phyloP scores from a whole-genome alignment of 2,329 filamentous ascomycete species.

The Chrysoporthe deuterocubensis region DNA sequence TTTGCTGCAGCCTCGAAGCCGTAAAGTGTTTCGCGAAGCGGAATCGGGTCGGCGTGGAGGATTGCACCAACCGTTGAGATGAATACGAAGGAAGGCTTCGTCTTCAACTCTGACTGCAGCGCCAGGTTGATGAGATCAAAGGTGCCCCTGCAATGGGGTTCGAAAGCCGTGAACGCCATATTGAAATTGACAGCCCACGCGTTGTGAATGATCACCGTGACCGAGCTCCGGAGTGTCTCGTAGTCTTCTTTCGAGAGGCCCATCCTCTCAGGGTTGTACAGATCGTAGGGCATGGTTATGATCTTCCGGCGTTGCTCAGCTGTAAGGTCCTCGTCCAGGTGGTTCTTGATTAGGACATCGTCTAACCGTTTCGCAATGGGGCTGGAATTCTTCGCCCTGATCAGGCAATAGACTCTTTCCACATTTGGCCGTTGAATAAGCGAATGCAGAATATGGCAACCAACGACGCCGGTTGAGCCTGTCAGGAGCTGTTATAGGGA shows the following conservation, averaged over 20 bases:
- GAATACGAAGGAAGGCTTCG: not conserved
- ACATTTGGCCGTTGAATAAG: not conserved
- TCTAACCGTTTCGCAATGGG: not conserved
- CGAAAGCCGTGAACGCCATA: not conserved
- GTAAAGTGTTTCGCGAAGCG: not conserved
- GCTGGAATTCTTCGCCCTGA: not conserved
- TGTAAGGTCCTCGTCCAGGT: not conserved
- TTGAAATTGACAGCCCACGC: conserved; percentile 7
- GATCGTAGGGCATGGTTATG: not conserved
- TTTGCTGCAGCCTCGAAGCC: not conserved
- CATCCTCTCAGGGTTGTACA: not conserved
- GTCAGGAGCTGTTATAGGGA: not conserved
- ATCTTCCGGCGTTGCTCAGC: conserved; percentile 1
- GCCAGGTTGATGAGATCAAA: conserved; percentile 4
- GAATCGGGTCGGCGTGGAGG: not conserved
- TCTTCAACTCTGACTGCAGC: not conserved
- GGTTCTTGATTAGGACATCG: not conserved
- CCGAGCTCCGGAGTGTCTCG: conserved; percentile 3
- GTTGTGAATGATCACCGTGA: conserved; percentile 15
- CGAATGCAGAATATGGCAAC: not conserved
- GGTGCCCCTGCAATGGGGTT: not conserved
- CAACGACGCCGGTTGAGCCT: conserved; percentile 2
- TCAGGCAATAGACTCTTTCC: not conserved
- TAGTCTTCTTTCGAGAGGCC: not conserved
- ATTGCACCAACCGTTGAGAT: conserved; percentile 1